phyloP scores from a whole-genome alignment of 108 stramenopile genomes.

The Nannochloropsis gaditana region DNA sequence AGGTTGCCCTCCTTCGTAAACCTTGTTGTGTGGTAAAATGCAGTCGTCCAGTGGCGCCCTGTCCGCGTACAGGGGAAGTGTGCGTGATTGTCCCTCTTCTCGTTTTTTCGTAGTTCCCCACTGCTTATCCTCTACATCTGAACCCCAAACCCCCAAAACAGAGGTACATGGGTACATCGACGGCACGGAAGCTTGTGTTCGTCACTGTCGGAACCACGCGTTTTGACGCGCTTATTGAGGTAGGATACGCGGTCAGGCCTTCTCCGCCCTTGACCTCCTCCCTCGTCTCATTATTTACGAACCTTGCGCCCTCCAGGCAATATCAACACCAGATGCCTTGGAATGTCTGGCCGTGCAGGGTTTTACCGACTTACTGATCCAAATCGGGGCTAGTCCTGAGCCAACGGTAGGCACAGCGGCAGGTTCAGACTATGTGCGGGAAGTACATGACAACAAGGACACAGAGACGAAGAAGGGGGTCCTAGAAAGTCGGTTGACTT shows the following conservation, averaged over 20 bases:
- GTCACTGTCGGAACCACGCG: slow-evolving; percentile 90
- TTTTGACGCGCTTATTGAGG: slow-evolving; percentile 69
- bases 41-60: no score
- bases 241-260: background rate
- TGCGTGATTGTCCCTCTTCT: no score
- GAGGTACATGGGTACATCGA: no score
- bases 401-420: background rate
- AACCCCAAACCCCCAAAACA: no score
- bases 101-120: no score
- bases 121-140: no score
- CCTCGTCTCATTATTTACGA: background rate
- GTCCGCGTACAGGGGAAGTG: no score
- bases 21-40: no score
- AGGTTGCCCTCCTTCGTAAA: no score
- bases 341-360: slow-evolving; percentile 23
- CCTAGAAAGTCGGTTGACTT: background rate
- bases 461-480: background rate
- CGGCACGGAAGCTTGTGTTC: slow-evolving; percentile 56
- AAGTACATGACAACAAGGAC: background rate
- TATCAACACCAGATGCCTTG: slow-evolving; percentile 24
- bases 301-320: slow-evolving; percentile 27
- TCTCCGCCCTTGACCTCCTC: background rate
- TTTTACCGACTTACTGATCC: slow-evolving; percentile 32
- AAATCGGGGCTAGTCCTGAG: slow-evolving; percentile 37
- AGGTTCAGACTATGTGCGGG: background rate